Conservation (phyloP, 352 stramenopile genomes). For the Globisporangium abappressorium region DNA sequence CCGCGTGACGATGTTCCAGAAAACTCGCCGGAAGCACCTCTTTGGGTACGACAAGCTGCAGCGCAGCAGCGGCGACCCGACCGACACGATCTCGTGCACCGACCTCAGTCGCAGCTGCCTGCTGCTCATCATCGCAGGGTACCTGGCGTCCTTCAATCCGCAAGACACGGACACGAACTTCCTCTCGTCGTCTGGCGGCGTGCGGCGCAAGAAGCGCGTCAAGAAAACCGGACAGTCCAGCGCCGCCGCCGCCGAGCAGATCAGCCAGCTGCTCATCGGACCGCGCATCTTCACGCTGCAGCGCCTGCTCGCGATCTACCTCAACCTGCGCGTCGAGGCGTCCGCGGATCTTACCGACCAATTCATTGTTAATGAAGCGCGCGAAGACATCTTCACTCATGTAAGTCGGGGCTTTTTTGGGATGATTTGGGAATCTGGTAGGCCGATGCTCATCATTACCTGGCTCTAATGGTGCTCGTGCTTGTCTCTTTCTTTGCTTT, state of each 20-base stretch:
- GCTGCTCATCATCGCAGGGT: slow-evolving; percentile 67
- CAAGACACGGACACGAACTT: slow-evolving; percentile 73
- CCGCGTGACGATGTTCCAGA: slow-evolving; percentile 38
- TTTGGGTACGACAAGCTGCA: slow-evolving; percentile 64
- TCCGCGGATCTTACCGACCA: slow-evolving; percentile 25
- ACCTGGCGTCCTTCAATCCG: slow-evolving; percentile 78
- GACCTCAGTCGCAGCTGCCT: slow-evolving; percentile 67
- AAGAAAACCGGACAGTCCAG: slow-evolving; percentile 37
- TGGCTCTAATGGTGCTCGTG: neutral
- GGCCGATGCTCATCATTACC: neutral
- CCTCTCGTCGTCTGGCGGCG: slow-evolving; percentile 54
- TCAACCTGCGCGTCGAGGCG: slow-evolving; percentile 58
- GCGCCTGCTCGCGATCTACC: slow-evolving; percentile 73
- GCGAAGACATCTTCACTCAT: slow-evolving; percentile 77
- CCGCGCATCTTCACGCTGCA: slow-evolving; percentile 75
- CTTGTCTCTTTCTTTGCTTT: neutral
- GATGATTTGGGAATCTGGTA: neutral
- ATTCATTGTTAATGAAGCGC: slow-evolving; percentile 30
- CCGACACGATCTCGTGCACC: slow-evolving; percentile 50
- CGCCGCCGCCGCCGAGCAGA: slow-evolving; percentile 30
- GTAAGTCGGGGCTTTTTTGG: slow-evolving; percentile 28
- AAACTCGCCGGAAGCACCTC: slow-evolving; percentile 48
- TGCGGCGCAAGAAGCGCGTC: slow-evolving; percentile 47
- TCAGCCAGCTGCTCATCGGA: slow-evolving; percentile 62
- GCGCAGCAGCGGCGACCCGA: slow-evolving; percentile 20